Evolutionary conservation across 441 rosid species (phyloP).

Genomic region (Pelargonium citronellum): DNA sequence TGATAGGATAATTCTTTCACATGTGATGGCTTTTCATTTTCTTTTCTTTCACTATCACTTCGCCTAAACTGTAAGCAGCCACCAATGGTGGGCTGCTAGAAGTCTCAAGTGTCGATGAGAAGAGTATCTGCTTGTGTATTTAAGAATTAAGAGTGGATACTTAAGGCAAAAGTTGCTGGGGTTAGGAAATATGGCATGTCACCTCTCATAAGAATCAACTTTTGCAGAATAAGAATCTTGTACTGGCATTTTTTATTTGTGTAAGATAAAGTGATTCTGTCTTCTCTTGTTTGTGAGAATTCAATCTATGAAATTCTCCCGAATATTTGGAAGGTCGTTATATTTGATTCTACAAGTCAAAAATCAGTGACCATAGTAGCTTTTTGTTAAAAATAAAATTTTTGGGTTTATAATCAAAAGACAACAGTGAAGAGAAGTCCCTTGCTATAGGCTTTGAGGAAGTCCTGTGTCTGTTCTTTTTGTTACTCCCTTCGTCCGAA

Average conservation of each 20-base stretch:
- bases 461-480: not conserved
- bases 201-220: not conserved
- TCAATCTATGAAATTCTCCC: not conserved
- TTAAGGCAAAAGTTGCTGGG: not conserved
- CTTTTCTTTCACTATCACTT: not conserved
- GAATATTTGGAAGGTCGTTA: not conserved
- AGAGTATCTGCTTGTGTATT: too few relatives aligned
- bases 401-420: not conserved
- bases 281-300: not conserved
- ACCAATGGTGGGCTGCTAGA: not conserved
- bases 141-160: too few relatives aligned
- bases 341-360: not conserved
- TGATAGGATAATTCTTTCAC: not conserved
- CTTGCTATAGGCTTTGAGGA: not conserved
- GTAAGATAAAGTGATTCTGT: not conserved
- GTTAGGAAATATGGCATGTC: not conserved
- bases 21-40: not conserved
- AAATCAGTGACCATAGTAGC: too few relatives aligned
- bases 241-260: not conserved
- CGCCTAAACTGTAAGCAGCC: not conserved
- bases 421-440: not conserved
- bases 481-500: too few relatives aligned
- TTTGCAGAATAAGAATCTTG: not conserved
- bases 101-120: not conserved
- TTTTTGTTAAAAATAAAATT: too few relatives aligned